Percentiles rank a stretch among this genome's conserved stretches.
These are phyloP conservation scores for Podospora sp. DNA, from an alignment of 495 filamentous ascomycete species.

Conservation along the genomic window DNA sequence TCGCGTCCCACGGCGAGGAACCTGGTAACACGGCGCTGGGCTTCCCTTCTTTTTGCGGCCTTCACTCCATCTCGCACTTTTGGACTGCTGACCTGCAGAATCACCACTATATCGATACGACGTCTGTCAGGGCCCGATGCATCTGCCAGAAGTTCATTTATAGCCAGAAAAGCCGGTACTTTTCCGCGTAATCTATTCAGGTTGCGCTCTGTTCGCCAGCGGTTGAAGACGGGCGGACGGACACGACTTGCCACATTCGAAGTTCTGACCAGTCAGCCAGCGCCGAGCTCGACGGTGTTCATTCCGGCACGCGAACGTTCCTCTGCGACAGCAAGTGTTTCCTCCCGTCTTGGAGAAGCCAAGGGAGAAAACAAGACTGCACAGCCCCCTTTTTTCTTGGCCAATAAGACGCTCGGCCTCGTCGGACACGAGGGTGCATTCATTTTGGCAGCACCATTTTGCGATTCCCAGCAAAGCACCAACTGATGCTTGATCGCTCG, in stretches of 20 bases:
- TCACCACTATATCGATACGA: conserved; percentile 3
- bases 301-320: conserved; percentile 7
- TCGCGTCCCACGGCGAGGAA: not conserved
- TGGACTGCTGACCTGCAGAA: not conserved
- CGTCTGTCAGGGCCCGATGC: conserved; percentile 5
- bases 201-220: not conserved
- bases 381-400: conserved; percentile 9
- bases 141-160: conserved; percentile 6
- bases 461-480: not conserved
- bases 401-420: conserved; percentile 1
- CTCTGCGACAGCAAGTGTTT: conserved; percentile 9
- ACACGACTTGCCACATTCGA: not conserved
- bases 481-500: conserved; percentile 3
- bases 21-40: conserved; percentile 1
- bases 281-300: not conserved
- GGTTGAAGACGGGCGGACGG: not conserved
- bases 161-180: conserved; percentile 4
- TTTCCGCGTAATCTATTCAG: not conserved
- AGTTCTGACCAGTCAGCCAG: not conserved
- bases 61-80: not conserved
- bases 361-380: not conserved
- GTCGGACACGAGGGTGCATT: not conserved
- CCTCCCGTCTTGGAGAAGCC: not conserved
- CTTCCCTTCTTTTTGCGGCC: not conserved
- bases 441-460: not conserved